phyloP scores from a whole-genome alignment of 257 asterid species.

The Cinchona pubescens region DNA sequence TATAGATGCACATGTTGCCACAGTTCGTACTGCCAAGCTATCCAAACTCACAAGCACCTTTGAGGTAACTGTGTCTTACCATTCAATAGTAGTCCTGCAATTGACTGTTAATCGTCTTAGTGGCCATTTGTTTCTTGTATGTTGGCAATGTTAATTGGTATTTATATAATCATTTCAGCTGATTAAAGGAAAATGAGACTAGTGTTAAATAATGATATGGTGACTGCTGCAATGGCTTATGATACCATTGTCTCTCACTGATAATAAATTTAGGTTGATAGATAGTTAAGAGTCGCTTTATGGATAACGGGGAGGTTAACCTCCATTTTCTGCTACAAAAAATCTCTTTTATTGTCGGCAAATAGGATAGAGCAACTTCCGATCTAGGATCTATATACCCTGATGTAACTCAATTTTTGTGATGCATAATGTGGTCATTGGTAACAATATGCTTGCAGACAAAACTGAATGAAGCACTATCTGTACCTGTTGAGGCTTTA shows the following conservation, averaged over 20 bases:
- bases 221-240: constrained; percentile 2
- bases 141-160: not conserved
- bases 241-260: not conserved
- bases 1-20: constrained; percentile 70
- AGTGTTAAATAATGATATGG: not conserved
- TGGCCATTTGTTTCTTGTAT: not conserved
- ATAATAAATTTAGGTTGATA: not conserved
- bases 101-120: not conserved
- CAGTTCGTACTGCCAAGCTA: constrained; percentile 67
- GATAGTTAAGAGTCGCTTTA: not conserved
- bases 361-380: not conserved
- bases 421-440: too few relatives aligned
- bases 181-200: not conserved
- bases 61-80: constrained; percentile 47
- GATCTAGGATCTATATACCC: not conserved
- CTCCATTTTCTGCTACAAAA: not conserved
- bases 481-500: too few relatives aligned
- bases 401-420: constrained; percentile 23
- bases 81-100: not conserved
- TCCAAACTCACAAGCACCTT: constrained; percentile 57
- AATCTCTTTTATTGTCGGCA: not conserved
- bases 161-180: not conserved
- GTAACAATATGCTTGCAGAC: too few relatives aligned
- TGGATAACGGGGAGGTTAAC: not conserved
- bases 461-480: too few relatives aligned